phyloP scores from a whole-genome alignment of 108 stramenopile genomes.

The Fistulifera solaris region DNA sequence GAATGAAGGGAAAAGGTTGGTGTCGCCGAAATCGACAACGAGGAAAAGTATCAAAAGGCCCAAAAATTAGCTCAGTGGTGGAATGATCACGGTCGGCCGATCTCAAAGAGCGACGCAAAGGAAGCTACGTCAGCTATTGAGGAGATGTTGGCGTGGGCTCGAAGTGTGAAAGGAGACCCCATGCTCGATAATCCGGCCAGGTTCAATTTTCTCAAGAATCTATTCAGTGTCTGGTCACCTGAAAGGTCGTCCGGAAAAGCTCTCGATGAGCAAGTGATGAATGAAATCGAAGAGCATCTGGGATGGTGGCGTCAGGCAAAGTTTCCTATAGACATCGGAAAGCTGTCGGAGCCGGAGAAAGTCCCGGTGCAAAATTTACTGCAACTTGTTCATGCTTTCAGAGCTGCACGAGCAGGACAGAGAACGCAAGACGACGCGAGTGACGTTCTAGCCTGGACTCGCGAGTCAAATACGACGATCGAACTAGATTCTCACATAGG shows the following conservation, averaged over 20 bases:
- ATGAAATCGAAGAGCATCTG: neutral
- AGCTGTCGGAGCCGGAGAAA: neutral
- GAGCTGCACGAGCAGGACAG: slow-evolving; percentile 1
- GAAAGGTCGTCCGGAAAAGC: neutral
- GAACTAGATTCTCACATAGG: slow-evolving; percentile 12
- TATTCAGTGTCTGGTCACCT: slow-evolving; percentile 3
- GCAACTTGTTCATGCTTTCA: neutral
- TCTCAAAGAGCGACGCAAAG: neutral
- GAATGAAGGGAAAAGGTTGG: slow-evolving; percentile 4
- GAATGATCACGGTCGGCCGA: slow-evolving; percentile 1
- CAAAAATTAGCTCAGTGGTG: slow-evolving; percentile 12
- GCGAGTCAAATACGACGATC: slow-evolving; percentile 12
- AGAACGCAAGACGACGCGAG: slow-evolving; percentile 9
- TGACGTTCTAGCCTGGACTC: slow-evolving; percentile 33
- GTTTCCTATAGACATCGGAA: neutral
- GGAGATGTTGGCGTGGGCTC: slow-evolving; percentile 3
- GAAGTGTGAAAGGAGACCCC: neutral
- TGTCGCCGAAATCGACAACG: neutral
- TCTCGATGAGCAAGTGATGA: neutral
- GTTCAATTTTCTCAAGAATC: neutral
- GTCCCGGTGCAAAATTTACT: neutral
- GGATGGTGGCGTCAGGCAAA: neutral
- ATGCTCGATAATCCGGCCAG: neutral
- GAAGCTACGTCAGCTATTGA: slow-evolving; percentile 1
- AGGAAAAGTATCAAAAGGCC: slow-evolving; percentile 8